Evolutionary conservation across 2,329 filamentous ascomycete species (phyloP).

Genomic region (Pseudogymnoascus sp.): DNA sequence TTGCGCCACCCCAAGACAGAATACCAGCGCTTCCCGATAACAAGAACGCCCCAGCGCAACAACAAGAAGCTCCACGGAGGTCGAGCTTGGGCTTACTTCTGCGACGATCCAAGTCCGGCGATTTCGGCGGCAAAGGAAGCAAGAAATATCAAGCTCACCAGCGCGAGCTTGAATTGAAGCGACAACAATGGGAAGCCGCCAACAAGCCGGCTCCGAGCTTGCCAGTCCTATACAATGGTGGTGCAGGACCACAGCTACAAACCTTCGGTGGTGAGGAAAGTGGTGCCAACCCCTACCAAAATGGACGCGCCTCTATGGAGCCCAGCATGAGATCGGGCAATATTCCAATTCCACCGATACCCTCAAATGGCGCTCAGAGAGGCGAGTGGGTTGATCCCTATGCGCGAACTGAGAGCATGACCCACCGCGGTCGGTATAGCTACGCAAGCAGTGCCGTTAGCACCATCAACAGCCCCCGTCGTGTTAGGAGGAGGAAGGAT

Average conservation of each 20-base stretch:
- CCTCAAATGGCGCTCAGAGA: slow-evolving; percentile 25
- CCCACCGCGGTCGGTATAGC: slow-evolving; percentile 89
- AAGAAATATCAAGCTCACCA: slow-evolving; percentile 47
- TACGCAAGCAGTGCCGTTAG: slow-evolving; percentile 89
- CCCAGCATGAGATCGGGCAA: slow-evolving; percentile 31
- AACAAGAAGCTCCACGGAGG: slow-evolving; percentile 30
- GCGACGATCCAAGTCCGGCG: slow-evolving; percentile 60
- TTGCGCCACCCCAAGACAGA: slow-evolving; percentile 28
- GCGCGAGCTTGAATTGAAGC: slow-evolving; percentile 43
- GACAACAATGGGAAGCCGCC: slow-evolving; percentile 47
- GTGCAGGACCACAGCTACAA: slow-evolving; percentile 23
- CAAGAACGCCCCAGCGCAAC: slow-evolving; percentile 23
- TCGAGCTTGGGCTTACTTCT: slow-evolving; percentile 53
- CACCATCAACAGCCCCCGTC: slow-evolving; percentile 84
- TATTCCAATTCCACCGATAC: slow-evolving; percentile 50
- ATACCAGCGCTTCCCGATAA: slow-evolving; percentile 32
- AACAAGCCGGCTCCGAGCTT: slow-evolving; percentile 52
- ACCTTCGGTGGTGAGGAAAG: slow-evolving; percentile 51
- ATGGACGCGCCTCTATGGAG: slow-evolving; percentile 46
- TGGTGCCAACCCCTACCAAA: slow-evolving; percentile 30
- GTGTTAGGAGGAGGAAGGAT: slow-evolving; percentile 90
- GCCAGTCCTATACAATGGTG: slow-evolving; percentile 38
- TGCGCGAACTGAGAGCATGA: slow-evolving; percentile 86
- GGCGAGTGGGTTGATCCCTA: slow-evolving; percentile 66
- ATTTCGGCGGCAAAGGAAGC: slow-evolving; percentile 52